These are phyloP conservation scores for Zygoascus biomembranicola DNA, from an alignment of 805 yeast genomes.

Conservation along the genomic window DNA sequence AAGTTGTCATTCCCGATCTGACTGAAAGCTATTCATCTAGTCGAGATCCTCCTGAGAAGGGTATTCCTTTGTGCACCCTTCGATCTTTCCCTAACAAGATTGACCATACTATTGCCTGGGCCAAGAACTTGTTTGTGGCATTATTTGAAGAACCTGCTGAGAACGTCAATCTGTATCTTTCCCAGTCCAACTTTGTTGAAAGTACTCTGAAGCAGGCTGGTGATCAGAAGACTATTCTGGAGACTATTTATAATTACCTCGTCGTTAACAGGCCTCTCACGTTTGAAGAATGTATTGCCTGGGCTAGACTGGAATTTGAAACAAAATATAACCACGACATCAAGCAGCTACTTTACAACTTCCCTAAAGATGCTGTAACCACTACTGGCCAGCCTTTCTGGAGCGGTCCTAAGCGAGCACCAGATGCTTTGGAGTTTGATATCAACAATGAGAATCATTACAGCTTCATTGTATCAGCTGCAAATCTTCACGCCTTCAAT, in stretches of 20 bases:
- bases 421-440: slow-evolving; percentile 75
- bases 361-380: slow-evolving; percentile 90
- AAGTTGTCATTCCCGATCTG: slow-evolving; percentile 85
- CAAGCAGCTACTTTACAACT: slow-evolving; percentile 81
- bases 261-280: slow-evolving; percentile 76
- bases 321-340: slow-evolving; percentile 78
- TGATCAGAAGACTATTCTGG: slow-evolving; percentile 80
- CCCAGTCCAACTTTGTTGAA: slow-evolving; percentile 91
- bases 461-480: slow-evolving; percentile 79
- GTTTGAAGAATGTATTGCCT: slow-evolving; percentile 87
- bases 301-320: slow-evolving; percentile 93
- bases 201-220: slow-evolving; percentile 84
- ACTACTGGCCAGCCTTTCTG: slow-evolving; percentile 90
- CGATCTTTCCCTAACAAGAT: slow-evolving; percentile 97
- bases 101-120: slow-evolving; percentile 99
- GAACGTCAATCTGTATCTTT: slow-evolving; percentile 80
- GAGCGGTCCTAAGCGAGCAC: slow-evolving; percentile 97
- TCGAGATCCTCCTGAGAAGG: slow-evolving; percentile 97
- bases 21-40: slow-evolving; percentile 96
- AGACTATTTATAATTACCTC: slow-evolving; percentile 60
- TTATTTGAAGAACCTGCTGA: slow-evolving; percentile 87
- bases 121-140: slow-evolving; percentile 88
- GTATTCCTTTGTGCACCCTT: slow-evolving; percentile 93
- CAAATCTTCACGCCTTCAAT: slow-evolving; percentile 82
- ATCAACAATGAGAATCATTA: slow-evolving; percentile 68